Conservation (phyloP, 495 filamentous ascomycete species). For the Penicillium verhagenii region DNA sequence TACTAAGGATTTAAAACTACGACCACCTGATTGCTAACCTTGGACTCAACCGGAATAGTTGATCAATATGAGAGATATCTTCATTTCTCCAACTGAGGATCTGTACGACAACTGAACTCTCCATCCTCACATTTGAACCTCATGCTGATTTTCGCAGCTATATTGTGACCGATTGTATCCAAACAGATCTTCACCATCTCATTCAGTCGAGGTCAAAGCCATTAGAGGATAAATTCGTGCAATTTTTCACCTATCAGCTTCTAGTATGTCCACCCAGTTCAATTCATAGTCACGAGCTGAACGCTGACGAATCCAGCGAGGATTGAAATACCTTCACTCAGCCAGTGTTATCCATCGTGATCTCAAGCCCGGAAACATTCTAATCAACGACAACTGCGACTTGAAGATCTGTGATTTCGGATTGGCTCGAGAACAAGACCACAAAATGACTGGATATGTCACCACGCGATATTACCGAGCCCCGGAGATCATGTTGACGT, state of each 20-base stretch:
- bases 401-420: constrained; percentile 96
- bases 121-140: neutral
- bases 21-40: no score
- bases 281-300: constrained; percentile 16
- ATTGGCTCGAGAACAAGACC: constrained; percentile 85
- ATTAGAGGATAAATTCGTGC: constrained; percentile 90
- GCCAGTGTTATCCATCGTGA: constrained; percentile 50
- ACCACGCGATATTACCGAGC: constrained; percentile 79
- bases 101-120: constrained; percentile 58
- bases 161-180: constrained; percentile 88
- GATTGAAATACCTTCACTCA: constrained; percentile 92
- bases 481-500: constrained; percentile 39
- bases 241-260: constrained; percentile 94
- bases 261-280: constrained; percentile 52
- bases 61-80: constrained; percentile 91
- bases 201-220: constrained; percentile 69
- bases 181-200: constrained; percentile 83
- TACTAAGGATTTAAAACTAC: neutral
- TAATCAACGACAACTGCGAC: constrained; percentile 95
- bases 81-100: constrained; percentile 91
- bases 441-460: constrained; percentile 87
- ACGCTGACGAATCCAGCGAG: constrained; percentile 52
- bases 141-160: constrained; percentile 52
- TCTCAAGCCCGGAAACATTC: constrained; percentile 64
- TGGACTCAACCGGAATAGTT: constrained; percentile 57